Conservation (phyloP, 2,329 filamentous ascomycete genomes). For the Pyricularia grisea region DNA sequence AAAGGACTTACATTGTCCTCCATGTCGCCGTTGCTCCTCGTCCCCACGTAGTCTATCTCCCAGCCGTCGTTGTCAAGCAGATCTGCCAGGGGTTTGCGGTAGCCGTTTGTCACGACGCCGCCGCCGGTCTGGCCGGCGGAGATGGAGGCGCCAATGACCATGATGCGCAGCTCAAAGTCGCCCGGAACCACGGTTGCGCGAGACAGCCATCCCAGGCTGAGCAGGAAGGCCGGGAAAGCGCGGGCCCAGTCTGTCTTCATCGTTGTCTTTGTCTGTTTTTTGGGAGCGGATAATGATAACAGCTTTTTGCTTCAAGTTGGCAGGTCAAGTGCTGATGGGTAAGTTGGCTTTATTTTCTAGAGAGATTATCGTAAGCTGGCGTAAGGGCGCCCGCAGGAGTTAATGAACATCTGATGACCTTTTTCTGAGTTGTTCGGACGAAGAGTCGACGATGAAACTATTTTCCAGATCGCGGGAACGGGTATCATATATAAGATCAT, state of each 20-base stretch:
- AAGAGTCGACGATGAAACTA: not conserved
- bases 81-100: constrained; percentile 2
- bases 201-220: not conserved
- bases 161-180: constrained; percentile 2
- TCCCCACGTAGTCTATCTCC: constrained; percentile 2
- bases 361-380: too few relatives aligned
- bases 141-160: constrained; percentile 6
- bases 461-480: not conserved
- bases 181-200: not conserved
- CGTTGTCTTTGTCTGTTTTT: not conserved
- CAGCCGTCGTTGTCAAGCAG: constrained; percentile 1
- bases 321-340: too few relatives aligned
- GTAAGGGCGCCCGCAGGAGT: not conserved
- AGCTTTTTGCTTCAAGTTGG: too few relatives aligned
- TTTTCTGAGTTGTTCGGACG: not conserved
- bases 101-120: constrained; percentile 1
- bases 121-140: constrained; percentile 3
- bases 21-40: not conserved
- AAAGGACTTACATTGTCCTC: not conserved
- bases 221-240: not conserved
- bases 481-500: not conserved
- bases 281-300: too few relatives aligned
- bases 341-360: too few relatives aligned
- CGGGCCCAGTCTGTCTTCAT: not conserved
- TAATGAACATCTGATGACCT: not conserved